A percentile compares a stretch with the other conserved stretches of the same genome.
phyloP scores from a whole-genome alignment of 805 yeast genomes.

The Nakazawaea peltata region DNA sequence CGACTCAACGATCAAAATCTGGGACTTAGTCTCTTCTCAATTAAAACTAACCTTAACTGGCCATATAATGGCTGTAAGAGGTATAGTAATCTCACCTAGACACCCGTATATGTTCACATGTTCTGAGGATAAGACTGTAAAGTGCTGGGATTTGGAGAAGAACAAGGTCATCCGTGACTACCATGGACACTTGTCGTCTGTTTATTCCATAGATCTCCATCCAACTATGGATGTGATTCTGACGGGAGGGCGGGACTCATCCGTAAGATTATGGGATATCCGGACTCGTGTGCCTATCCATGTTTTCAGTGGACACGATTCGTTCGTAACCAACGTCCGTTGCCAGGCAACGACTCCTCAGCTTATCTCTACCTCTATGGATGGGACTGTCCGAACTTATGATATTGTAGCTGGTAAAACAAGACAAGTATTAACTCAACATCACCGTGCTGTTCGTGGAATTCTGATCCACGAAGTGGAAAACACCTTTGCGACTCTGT shows the following conservation, averaged over 20 bases:
- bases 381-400: slow-evolving; percentile 83
- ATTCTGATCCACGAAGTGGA: slow-evolving; percentile 62
- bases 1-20: slow-evolving; percentile 81
- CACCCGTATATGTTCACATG: slow-evolving; percentile 89
- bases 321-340: slow-evolving; percentile 61
- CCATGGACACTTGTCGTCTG: slow-evolving; percentile 91
- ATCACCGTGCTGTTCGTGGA: slow-evolving; percentile 72
- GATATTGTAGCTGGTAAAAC: slow-evolving; percentile 78
- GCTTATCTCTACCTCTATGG: slow-evolving; percentile 74
- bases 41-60: slow-evolving; percentile 78
- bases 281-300: slow-evolving; percentile 68
- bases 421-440: slow-evolving; percentile 70
- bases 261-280: slow-evolving; percentile 90
- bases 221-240: slow-evolving; percentile 80
- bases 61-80: slow-evolving; percentile 84
- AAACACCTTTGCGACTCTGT: slow-evolving; percentile 70
- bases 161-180: slow-evolving; percentile 77
- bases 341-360: slow-evolving; percentile 79
- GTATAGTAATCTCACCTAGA: slow-evolving; percentile 59
- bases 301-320: slow-evolving; percentile 75
- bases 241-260: slow-evolving; percentile 85
- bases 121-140: slow-evolving; percentile 86
- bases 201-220: slow-evolving; percentile 76
- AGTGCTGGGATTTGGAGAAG: slow-evolving; percentile 94
- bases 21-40: slow-evolving; percentile 75